These are phyloP conservation scores for Immersiella caudata DNA, from an alignment of 495 filamentous ascomycete species.

Conservation along the genomic window DNA sequence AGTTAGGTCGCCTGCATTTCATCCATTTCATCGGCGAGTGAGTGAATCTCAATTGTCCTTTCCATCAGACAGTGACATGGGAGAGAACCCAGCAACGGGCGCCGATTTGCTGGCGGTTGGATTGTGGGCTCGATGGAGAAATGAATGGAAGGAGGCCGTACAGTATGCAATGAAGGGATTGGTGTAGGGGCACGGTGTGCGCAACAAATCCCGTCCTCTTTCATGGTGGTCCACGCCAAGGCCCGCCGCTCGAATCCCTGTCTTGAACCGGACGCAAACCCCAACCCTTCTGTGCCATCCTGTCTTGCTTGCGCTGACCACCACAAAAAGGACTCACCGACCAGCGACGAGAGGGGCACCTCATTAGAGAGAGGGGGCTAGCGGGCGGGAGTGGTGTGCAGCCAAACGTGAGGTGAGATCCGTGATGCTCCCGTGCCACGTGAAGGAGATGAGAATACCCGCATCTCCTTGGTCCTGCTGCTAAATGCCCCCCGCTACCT, in stretches of 20 bases:
- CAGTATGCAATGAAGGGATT: not conserved
- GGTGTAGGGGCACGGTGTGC: slow-evolving; percentile 5
- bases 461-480: slow-evolving; percentile 5
- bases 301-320: not conserved
- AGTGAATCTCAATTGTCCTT: not conserved
- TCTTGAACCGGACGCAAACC: not conserved
- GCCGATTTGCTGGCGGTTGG: too few relatives aligned
- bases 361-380: not conserved
- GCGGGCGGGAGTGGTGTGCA: not conserved
- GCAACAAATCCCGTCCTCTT: slow-evolving; percentile 6
- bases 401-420: not conserved
- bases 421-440: slow-evolving; percentile 1
- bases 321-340: not conserved
- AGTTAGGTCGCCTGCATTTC: not conserved
- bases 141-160: not conserved
- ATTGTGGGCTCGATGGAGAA: too few relatives aligned
- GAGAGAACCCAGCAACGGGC: too few relatives aligned
- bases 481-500: not conserved
- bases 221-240: not conserved
- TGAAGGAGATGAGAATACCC: not conserved
- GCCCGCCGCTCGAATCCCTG: not conserved
- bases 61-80: not conserved
- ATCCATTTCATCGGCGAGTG: not conserved
- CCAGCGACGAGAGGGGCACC: not conserved
- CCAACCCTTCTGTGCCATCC: not conserved